phyloP scores from a whole-genome alignment of 2,329 filamentous ascomycete genomes.

The Hypoxylon sp. region DNA sequence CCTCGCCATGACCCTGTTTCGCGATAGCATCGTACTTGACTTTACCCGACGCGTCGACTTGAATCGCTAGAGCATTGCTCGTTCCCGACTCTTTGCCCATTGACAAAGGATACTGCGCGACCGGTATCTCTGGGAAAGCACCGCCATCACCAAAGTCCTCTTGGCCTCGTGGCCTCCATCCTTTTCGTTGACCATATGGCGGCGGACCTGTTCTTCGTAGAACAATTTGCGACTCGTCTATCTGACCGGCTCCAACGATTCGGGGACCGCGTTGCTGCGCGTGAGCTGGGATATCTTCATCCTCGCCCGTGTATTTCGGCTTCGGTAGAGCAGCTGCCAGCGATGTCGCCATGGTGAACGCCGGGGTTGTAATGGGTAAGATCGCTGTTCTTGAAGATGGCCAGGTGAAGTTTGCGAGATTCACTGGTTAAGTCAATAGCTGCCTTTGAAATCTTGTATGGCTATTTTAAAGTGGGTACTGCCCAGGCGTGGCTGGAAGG shows the following conservation, averaged over 20 bases:
- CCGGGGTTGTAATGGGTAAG: conserved; percentile 19
- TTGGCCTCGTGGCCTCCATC: conserved; percentile 89
- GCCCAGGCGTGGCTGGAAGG: conserved; percentile 27
- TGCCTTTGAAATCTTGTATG: conserved; percentile 47
- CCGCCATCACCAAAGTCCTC: conserved; percentile 98
- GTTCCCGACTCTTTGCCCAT: conserved; percentile 87
- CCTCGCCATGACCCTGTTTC: conserved; percentile 86
- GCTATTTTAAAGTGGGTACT: conserved; percentile 38
- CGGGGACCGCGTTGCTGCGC: conserved; percentile 84
- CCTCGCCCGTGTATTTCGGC: conserved; percentile 90
- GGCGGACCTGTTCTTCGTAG: conserved; percentile 86
- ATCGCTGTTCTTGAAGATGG: conserved; percentile 25
- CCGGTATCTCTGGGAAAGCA: conserved; percentile 92
- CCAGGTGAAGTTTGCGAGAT: conserved; percentile 16
- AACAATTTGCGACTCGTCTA: conserved; percentile 89
- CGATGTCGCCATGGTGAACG: conserved; percentile 73
- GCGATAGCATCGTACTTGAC: conserved; percentile 98
- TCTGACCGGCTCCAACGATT: conserved; percentile 82
- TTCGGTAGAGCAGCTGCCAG: conserved; percentile 87
- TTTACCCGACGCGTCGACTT: conserved; percentile 91
- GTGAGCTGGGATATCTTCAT: conserved; percentile 82
- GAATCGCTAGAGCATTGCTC: conserved; percentile 91
- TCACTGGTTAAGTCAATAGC: conserved; percentile 30
- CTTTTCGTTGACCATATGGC: conserved; percentile 85
- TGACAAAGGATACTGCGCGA: conserved; percentile 95